phyloP scores from a whole-genome alignment of 306 rosid species.

The Mimosa bimucronata region DNA sequence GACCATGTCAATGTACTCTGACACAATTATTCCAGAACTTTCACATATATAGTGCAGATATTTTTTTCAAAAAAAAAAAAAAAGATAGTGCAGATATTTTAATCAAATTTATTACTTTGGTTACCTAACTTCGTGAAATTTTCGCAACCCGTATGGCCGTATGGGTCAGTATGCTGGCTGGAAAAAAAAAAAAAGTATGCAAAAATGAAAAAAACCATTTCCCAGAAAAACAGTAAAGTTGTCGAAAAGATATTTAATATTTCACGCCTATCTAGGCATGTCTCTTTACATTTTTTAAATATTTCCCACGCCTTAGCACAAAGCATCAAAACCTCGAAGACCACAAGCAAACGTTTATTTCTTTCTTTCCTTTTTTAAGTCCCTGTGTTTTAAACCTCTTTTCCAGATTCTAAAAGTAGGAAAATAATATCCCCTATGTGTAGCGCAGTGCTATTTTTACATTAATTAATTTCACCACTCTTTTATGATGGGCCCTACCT shows the following conservation, averaged over 20 bases:
- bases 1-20: no score
- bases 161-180: no score
- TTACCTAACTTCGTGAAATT: background rate
- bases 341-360: no score
- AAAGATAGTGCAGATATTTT: background rate
- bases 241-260: background rate
- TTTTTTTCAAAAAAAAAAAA: no score
- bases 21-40: no score
- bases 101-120: background rate
- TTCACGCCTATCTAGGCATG: no score
- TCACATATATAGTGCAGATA: background rate
- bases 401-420: background rate
- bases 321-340: no score
- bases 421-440: background rate
- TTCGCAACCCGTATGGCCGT: background rate
- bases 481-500: constrained; percentile 1
- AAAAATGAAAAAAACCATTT: background rate
- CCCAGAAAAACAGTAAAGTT: background rate
- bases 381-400: no score
- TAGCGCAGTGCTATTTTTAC: background rate
- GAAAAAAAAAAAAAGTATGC: no score
- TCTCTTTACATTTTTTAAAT: no score
- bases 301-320: no score
- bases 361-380: no score
- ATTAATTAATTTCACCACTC: background rate